Base-by-base conservation (phyloP, 2,329 filamentous ascomycete genomes). In the Elsinoe fawcettii region DNA sequence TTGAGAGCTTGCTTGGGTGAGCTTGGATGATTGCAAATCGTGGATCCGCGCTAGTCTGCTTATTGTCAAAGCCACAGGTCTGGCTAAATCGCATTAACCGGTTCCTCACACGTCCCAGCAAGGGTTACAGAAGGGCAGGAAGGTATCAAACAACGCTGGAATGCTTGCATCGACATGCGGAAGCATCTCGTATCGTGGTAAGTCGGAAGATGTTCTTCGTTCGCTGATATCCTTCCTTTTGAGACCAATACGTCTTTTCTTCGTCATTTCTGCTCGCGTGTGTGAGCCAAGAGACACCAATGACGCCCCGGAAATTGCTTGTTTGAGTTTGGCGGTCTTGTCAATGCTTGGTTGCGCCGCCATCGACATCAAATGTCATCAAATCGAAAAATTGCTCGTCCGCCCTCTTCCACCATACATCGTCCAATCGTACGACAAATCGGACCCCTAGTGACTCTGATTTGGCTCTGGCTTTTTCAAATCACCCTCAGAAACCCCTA, bases 11-110 rank as follows among this genome's bases (percentile, higher is more conserved):
- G n/a, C 39, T 43, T 43, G 39, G 22, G n/a, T 32, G 46, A 51
- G 46, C 25, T 51, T 51, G 46, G 16, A 34, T 53, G 30, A 53
- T 53, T 36, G 30, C 49, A 53, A 53, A 53, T 53, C 30, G 23
- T 46, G 46, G 30, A n/a, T 16, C 25, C 14, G 25, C 46, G 32
- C 49, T 53, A 39, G 49, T 53, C 49, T 53, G 32, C 14, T 30
- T 37, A 34, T 32, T 53, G 49, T 53, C 32, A 37, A 16, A 11
- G 9, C 30, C 30, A n/a, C 9, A n/a, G 49, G 11, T 18, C 16
- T 53, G 49, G 32, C 32, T 53, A 39, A 53, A 53, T 53, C 20
- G 7, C 8, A 53, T 39, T 46, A 46, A 11, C 32, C 30, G 49
- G 27, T 30, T 30, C 27, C 27, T 30, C 27, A 30, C 27, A 18